Conservation (phyloP, 2,329 filamentous ascomycete species). For the Trichophaea hybrida region DNA sequence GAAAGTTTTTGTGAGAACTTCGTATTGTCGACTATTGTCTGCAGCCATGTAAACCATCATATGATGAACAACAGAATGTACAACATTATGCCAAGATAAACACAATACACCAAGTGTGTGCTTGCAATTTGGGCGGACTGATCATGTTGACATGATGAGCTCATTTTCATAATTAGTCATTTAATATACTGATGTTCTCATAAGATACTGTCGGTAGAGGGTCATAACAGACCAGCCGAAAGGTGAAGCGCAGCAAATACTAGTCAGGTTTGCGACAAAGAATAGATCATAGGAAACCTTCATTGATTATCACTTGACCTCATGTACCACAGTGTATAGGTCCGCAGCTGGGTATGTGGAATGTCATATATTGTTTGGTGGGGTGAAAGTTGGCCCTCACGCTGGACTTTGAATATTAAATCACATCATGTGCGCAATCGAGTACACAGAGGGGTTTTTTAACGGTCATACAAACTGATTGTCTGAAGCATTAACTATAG, state of each 20-base stretch:
- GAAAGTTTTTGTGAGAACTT: slow-evolving; percentile 49
- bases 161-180: not conserved
- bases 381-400: no score
- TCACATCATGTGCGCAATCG: no score
- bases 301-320: no score
- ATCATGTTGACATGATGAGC: not conserved
- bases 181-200: slow-evolving; percentile 28
- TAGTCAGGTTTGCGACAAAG: slow-evolving; percentile 50
- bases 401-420: no score
- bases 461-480: no score
- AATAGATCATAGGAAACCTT: slow-evolving; percentile 48
- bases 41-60: slow-evolving; percentile 54
- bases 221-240: no score
- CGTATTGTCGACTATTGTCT: slow-evolving; percentile 49
- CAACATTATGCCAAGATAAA: slow-evolving; percentile 31
- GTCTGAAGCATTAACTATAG: no score
- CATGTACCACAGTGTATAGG: slow-evolving; percentile 14
- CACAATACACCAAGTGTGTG: slow-evolving; percentile 3
- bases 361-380: no score
- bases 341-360: no score
- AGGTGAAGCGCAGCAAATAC: no score
- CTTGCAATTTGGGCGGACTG: not conserved
- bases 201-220: no score
- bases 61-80: slow-evolving; percentile 44
- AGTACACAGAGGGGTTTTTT: no score